These are phyloP conservation scores for Clitoria ternatea DNA, from an alignment of 306 rosid genomes.

Conservation along the genomic window DNA sequence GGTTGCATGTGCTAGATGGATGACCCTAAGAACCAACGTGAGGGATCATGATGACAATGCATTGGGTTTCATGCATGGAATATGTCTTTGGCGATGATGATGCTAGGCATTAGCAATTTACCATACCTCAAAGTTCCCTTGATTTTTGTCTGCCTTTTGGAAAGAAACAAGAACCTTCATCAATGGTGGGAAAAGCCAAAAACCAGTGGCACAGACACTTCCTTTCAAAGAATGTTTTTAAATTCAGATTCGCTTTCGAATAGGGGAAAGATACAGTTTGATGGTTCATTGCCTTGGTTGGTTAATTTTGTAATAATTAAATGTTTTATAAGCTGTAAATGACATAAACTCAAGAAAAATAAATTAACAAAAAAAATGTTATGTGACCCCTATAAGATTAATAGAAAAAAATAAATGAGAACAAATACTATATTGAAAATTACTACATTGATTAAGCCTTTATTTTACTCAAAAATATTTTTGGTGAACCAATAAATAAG, in stretches of 20 bases:
- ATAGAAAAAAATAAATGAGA: no score
- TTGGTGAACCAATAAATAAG: no score
- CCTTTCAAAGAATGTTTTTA: background rate
- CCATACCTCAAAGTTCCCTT: slow-evolving; percentile 16
- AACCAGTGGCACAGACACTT: background rate
- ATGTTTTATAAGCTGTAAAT: no score
- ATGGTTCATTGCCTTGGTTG: background rate
- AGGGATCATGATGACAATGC: slow-evolving; percentile 31
- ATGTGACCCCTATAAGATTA: no score
- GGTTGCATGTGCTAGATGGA: slow-evolving; percentile 34
- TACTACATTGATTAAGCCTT: no score
- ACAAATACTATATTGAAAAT: no score
- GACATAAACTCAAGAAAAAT: no score
- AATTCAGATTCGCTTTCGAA: background rate
- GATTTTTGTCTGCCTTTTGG: slow-evolving; percentile 28
- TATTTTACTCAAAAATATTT: no score
- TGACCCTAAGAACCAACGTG: slow-evolving; percentile 16
- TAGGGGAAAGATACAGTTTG: background rate
- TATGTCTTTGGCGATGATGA: slow-evolving; percentile 21
- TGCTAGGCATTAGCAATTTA: slow-evolving; percentile 21
- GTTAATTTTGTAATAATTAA: background rate
- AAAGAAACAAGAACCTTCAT: slow-evolving; percentile 41
- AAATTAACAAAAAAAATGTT: no score
- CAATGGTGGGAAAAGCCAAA: slow-evolving; percentile 19
- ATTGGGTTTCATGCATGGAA: slow-evolving; percentile 27